Base-by-base conservation (phyloP, 352 stramenopile species). In the Globisporangium iwayamae region DNA sequence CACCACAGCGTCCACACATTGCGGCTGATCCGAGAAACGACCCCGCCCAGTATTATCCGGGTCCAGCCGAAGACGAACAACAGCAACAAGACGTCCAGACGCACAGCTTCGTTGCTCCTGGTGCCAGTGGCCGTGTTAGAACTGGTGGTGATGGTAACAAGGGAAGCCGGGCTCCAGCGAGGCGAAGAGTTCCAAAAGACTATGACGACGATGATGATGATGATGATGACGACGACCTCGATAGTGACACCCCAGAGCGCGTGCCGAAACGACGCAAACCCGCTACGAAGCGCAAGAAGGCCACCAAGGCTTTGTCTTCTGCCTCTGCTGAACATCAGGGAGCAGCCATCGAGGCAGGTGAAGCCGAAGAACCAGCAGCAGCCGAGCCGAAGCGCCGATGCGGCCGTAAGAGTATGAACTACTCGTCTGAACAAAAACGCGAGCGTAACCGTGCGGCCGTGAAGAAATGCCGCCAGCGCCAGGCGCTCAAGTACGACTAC, bases 401-500 rank as follows among this genome's bases (percentile, higher is more conserved):
- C 51, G 85, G 85, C 39, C 80, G 85, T 50, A 93, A 93, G 72
- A 91, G 79, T 60, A 93, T 93, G 85, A 93, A 93, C 72, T 93
- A 91, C 56, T 91, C 82, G 34, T 91, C 81, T 0, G 82, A 91
- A 58, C 79, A 93, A 47, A 93, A 93, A 69, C 85, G 85, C 30
- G 85, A 93, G 68, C 82, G 85, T 47, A 93, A 93, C 58, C 82
- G 85, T 34, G 85, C 85, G n/a, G 85, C 85, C 34, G 85, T 93
- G 34, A 93, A 93, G 60, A 93, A 93, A 64, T 93, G 85, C 25
- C 82, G 85, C 4, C 82, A 91, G 70, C 81, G 85, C 4, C 85
- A 93, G 60, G 85, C 85, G 48, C 70, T 93, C 63, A 93, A 93
- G 64, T 75, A 88, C 62, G 83, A 93, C 28, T 93, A 91, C 51